Evolutionary conservation across 768 basidiomycete genomes (phyloP).

Genomic region (Sistotremastrum niveocremeum): DNA sequence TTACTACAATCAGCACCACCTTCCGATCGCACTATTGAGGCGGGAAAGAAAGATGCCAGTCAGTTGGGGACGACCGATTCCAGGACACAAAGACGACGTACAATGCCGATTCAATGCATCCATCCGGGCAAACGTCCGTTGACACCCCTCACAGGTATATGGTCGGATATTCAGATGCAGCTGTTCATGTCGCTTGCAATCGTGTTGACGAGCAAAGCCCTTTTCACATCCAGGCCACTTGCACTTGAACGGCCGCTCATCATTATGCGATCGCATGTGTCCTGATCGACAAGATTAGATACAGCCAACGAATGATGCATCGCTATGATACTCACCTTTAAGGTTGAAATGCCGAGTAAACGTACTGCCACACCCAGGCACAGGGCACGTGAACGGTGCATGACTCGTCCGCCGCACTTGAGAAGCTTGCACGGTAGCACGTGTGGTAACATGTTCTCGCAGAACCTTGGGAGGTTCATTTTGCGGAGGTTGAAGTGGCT

Average conservation of each 20-base stretch:
- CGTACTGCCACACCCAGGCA: slow-evolving; percentile 73
- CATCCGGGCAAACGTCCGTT: slow-evolving; percentile 87
- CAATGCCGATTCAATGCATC: slow-evolving; percentile 90
- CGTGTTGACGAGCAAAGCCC: slow-evolving; percentile 88
- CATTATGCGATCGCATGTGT: slow-evolving; percentile 90
- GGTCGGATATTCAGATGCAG: slow-evolving; percentile 87
- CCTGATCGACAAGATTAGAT: slow-evolving; percentile 27
- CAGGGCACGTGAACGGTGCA: slow-evolving; percentile 72
- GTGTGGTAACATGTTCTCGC: slow-evolving; percentile 83
- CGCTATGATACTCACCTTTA: slow-evolving; percentile 39
- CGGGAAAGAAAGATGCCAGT: slow-evolving; percentile 1
- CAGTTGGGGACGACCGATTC: background rate
- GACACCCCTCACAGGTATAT: slow-evolving; percentile 86
- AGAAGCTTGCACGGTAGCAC: slow-evolving; percentile 78
- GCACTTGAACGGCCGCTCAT: slow-evolving; percentile 90
- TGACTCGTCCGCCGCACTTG: slow-evolving; percentile 78
- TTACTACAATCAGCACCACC: slow-evolving; percentile 66
- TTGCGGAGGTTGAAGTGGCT: background rate
- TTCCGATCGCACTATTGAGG: slow-evolving; percentile 53
- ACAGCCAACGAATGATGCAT: slow-evolving; percentile 9
- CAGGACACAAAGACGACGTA: slow-evolving; percentile 28
- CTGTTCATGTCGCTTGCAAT: slow-evolving; percentile 94
- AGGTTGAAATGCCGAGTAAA: slow-evolving; percentile 91
- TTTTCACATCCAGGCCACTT: slow-evolving; percentile 92
- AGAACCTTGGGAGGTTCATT: slow-evolving; percentile 21